Evolutionary conservation across 371 early-diverging fungal genomes (phyloP).

Genomic region (Apophysomyces trapeziformis): DNA sequence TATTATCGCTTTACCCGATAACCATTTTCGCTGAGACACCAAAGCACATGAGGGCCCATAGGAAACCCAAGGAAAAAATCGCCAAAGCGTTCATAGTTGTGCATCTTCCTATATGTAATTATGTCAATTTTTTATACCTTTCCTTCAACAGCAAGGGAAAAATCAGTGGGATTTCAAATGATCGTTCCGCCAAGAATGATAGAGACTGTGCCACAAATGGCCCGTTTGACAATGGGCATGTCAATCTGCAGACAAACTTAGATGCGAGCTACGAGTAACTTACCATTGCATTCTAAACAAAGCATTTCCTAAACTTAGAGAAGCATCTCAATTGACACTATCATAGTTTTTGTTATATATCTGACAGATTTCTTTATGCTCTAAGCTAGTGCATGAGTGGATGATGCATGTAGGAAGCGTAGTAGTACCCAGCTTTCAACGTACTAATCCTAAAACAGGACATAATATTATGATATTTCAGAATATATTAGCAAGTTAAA

Average conservation of each 20-base stretch:
- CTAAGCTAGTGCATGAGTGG: no score
- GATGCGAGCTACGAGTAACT: not conserved
- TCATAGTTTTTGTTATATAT: no score
- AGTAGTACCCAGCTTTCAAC: no score
- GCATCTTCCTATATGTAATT: not conserved
- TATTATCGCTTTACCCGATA: slow-evolving; percentile 32
- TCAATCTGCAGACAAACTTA: not conserved
- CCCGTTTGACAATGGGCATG: not conserved
- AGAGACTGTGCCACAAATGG: not conserved
- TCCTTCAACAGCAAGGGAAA: not conserved
- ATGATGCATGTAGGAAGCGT: no score
- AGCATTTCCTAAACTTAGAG: no score
- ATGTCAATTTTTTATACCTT: not conserved
- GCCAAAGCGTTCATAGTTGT: not conserved
- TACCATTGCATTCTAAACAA: not conserved
- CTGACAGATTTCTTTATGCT: not conserved
- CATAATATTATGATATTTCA: no score
- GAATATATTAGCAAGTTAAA: no score
- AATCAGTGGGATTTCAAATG: slow-evolving; percentile 1
- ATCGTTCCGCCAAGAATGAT: not conserved
- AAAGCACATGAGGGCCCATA: not conserved
- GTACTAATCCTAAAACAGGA: no score
- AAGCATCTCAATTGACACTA: no score
- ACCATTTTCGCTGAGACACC: slow-evolving; percentile 19
- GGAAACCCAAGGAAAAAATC: not conserved